These are phyloP conservation scores for Zea luxurians DNA, from an alignment of 176 grass and related monocot genomes.

Conservation along the genomic window DNA sequence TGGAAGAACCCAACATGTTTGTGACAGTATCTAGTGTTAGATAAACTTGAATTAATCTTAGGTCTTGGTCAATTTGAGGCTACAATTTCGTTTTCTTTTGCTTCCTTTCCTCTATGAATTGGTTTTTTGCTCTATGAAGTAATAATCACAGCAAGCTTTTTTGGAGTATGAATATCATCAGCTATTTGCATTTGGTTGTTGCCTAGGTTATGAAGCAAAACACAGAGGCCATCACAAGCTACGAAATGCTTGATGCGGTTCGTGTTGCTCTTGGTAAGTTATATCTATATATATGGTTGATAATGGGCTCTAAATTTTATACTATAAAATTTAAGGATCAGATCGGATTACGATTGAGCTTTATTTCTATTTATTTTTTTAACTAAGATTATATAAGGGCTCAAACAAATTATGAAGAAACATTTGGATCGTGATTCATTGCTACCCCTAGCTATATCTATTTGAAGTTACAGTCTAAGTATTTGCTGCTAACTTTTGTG, in stretches of 20 bases:
- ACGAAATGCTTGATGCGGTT: conserved; percentile 51
- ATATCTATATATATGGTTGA: not conserved
- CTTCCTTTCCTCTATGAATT: not conserved
- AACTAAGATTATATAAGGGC: too few relatives aligned
- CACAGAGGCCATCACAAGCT: conserved; percentile 47
- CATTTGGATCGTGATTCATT: too few relatives aligned
- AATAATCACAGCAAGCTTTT: not conserved
- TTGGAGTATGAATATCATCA: not conserved
- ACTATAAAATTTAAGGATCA: too few relatives aligned
- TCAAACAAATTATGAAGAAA: too few relatives aligned
- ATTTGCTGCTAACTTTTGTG: conserved; percentile 23
- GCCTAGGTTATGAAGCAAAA: conserved; percentile 59
- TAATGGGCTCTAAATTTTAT: too few relatives aligned
- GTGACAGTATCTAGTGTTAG: not conserved
- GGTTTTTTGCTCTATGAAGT: not conserved
- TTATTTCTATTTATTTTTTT: too few relatives aligned
- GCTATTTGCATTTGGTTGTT: conserved; percentile 7
- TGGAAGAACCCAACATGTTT: conserved; percentile 13
- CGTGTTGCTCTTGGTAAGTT: conserved; percentile 62
- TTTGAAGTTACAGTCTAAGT: not conserved
- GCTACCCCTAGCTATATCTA: not conserved
- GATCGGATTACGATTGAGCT: too few relatives aligned
- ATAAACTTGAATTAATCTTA: conserved; percentile 5
- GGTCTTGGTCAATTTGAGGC: not conserved
- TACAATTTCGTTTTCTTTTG: conserved; percentile 8